Conservation (phyloP, 2,329 filamentous ascomycete species). For the Colletotrichum truncatum region DNA sequence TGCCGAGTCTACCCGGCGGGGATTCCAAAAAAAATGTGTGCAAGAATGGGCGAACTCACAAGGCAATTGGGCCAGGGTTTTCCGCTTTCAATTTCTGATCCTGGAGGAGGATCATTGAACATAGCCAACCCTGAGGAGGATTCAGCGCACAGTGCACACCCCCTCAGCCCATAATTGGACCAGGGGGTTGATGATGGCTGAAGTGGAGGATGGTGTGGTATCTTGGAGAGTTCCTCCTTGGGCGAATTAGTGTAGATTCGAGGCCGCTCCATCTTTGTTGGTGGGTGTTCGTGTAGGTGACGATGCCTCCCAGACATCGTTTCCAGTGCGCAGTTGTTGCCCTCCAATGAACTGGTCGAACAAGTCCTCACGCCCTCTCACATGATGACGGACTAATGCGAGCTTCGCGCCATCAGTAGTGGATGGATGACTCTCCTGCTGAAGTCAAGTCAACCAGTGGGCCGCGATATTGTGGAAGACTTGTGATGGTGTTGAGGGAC, state of each 20-base stretch:
- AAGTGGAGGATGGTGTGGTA: constrained; percentile 9
- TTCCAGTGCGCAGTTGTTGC: constrained; percentile 1
- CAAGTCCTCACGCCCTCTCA: constrained; percentile 26
- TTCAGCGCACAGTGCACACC: constrained; percentile 20
- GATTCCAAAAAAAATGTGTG: not conserved
- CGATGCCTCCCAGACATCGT: constrained; percentile 1
- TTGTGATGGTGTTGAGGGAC: constrained; percentile 6
- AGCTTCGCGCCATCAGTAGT: constrained; percentile 16
- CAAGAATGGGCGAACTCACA: not conserved
- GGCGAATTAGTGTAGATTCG: not conserved
- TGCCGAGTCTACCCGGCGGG: constrained; percentile 26
- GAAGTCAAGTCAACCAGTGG: constrained; percentile 15
- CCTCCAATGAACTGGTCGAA: constrained; percentile 15
- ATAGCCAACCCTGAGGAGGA: constrained; percentile 13
- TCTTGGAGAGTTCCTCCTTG: not conserved
- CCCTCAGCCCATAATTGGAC: constrained; percentile 2
- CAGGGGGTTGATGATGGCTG: not conserved
- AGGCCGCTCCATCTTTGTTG: not conserved
- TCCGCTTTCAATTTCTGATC: constrained; percentile 29
- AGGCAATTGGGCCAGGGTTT: constrained; percentile 23
- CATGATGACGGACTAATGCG: constrained; percentile 32
- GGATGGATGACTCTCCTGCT: constrained; percentile 23
- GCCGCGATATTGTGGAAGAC: not conserved
- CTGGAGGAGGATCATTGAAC: constrained; percentile 27
- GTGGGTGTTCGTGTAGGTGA: not conserved